A percentile compares a stretch with the other conserved stretches of the same genome.
Conservation (phyloP, 352 stramenopile species). For the Aphanomyces stellatus region DNA sequence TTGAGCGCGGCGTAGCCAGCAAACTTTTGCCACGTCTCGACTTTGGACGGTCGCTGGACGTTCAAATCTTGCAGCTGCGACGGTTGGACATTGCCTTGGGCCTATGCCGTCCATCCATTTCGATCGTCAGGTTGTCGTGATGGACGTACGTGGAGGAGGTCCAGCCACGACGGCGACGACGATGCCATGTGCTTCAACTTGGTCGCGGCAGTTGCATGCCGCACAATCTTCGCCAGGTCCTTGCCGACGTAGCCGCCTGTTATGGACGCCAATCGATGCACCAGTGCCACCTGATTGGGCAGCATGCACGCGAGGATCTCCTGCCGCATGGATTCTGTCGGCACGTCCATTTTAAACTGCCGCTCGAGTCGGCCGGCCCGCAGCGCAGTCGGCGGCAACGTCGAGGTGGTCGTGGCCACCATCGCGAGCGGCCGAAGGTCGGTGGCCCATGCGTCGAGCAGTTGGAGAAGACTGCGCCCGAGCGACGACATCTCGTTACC, state of each 20-base stretch:
- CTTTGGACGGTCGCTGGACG: constrained; percentile 39
- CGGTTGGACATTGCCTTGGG: constrained; percentile 32
- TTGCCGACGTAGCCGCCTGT: constrained; percentile 75
- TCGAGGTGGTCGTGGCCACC: constrained; percentile 34
- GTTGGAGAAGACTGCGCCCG: constrained; percentile 48
- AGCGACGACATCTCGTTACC: constrained; percentile 34
- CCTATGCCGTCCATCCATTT: constrained; percentile 2
- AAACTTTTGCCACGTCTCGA: constrained; percentile 27
- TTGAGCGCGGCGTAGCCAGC: constrained; percentile 53
- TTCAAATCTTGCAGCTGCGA: constrained; percentile 69
- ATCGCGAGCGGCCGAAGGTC: constrained; percentile 31
- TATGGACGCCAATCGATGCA: constrained; percentile 33
- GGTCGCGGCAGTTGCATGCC: constrained; percentile 34
- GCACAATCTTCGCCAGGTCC: constrained; percentile 60
- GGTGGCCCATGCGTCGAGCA: constrained; percentile 42
- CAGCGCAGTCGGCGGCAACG: constrained; percentile 36
- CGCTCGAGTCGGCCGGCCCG: constrained; percentile 50
- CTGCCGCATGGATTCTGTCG: constrained; percentile 42
- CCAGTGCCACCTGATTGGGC: constrained; percentile 25
- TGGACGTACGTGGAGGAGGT: constrained; percentile 12
- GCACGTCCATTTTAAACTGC: constrained; percentile 48
- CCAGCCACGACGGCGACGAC: not conserved
- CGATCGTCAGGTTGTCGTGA: not conserved
- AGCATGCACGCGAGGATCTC: constrained; percentile 45
- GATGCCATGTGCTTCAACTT: not conserved